A percentile compares a stretch with the other conserved stretches of the same genome.
These are phyloP conservation scores for Sporothrix inflata DNA, from an alignment of 2,329 filamentous ascomycete species.

Conservation along the genomic window DNA sequence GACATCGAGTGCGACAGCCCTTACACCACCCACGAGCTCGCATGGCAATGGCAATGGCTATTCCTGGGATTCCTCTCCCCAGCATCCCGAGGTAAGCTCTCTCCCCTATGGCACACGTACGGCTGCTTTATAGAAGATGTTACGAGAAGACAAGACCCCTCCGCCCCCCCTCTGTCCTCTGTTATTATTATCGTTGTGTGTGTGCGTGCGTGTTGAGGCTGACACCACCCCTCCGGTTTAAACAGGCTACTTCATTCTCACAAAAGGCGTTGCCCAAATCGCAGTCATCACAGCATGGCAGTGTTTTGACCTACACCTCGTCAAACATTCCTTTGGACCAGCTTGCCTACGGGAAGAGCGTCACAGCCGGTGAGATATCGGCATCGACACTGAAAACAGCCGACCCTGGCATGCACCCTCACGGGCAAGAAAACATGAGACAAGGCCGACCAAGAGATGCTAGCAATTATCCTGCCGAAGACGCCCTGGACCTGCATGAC, in stretches of 20 bases:
- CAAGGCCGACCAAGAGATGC: constrained; percentile 46
- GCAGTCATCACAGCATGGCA: neutral
- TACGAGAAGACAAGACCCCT: neutral
- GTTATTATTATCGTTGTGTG: neutral
- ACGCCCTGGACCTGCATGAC: constrained; percentile 49
- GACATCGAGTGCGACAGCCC: constrained; percentile 41
- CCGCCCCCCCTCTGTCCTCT: neutral
- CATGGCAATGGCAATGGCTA: constrained; percentile 52
- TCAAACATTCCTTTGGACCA: constrained; percentile 9
- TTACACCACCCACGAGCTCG: constrained; percentile 54
- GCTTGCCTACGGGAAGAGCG: neutral
- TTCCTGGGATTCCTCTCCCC: constrained; percentile 35
- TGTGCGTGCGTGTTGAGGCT: neutral
- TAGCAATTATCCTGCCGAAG: constrained; percentile 49
- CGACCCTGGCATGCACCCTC: constrained; percentile 31
- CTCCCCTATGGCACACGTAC: neutral
- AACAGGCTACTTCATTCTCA: constrained; percentile 31
- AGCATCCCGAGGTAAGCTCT: constrained; percentile 33
- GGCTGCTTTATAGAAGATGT: neutral
- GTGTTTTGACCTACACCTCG: neutral
- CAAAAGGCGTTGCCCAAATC: constrained; percentile 25
- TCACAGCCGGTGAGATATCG: neutral
- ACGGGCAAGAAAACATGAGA: constrained; percentile 40
- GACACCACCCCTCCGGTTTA: neutral
- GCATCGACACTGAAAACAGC: constrained; percentile 27